phyloP scores from a whole-genome alignment of 768 basidiomycete genomes.

The Lentinula lateritia region DNA sequence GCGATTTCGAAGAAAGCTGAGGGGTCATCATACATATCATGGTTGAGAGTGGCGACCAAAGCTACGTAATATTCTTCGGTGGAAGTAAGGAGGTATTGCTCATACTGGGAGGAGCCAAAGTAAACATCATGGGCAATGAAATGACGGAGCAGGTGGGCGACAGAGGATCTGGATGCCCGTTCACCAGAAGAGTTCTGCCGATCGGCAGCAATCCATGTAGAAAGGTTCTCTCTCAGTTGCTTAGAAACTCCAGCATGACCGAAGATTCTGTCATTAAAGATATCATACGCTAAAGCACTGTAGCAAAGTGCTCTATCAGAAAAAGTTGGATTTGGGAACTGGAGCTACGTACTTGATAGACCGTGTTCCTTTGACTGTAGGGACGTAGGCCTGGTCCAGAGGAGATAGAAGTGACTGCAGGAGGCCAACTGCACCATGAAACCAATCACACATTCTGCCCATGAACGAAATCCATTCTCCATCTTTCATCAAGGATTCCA shows the following conservation, averaged over 20 bases:
- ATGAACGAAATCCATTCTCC: slow-evolving; percentile 53
- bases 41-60: slow-evolving; percentile 39
- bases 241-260: slow-evolving; percentile 36
- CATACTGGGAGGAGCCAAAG: slow-evolving; percentile 34
- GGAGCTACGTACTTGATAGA: slow-evolving; percentile 39
- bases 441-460: slow-evolving; percentile 55
- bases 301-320: neutral
- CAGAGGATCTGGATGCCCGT: neutral
- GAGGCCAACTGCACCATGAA: slow-evolving; percentile 59
- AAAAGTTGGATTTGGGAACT: neutral
- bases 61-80: slow-evolving; percentile 48
- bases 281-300: slow-evolving; percentile 52
- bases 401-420: slow-evolving; percentile 63
- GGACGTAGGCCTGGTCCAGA: slow-evolving; percentile 64
- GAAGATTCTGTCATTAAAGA: slow-evolving; percentile 50
- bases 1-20: slow-evolving; percentile 50
- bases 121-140: slow-evolving; percentile 57
- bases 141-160: slow-evolving; percentile 46
- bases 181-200: slow-evolving; percentile 25
- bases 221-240: slow-evolving; percentile 38
- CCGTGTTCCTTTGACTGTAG: slow-evolving; percentile 27
- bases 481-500: slow-evolving; percentile 25
- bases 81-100: slow-evolving; percentile 45
- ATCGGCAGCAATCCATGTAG: slow-evolving; percentile 51
- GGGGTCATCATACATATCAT: slow-evolving; percentile 35